Percentiles rank a stretch among this genome's conserved stretches.
These are phyloP conservation scores for Lolium multiflorum DNA, from an alignment of 176 grass and related monocot species.

Conservation along the genomic window DNA sequence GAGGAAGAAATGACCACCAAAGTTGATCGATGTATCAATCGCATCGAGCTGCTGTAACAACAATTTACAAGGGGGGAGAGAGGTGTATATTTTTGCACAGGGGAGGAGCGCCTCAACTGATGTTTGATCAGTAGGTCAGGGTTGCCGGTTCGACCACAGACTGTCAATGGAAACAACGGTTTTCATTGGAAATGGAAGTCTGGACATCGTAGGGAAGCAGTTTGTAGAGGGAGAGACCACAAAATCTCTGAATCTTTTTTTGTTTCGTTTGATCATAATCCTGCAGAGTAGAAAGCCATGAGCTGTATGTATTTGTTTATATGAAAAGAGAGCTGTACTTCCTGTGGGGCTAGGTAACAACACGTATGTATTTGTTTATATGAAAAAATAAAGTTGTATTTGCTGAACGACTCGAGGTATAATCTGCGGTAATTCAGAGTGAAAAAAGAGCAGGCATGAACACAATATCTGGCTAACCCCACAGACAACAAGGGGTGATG, in stretches of 20 bases:
- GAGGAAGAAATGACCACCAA: conserved; percentile 34
- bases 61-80: not conserved
- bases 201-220: not conserved
- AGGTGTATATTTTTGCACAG: conserved; percentile 27
- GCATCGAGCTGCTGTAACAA: not conserved
- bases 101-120: not conserved
- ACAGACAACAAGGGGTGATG: conserved; percentile 27
- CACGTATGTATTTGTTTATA: too few relatives aligned
- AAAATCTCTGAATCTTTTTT: not conserved
- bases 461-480: not conserved
- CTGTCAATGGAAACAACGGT: not conserved
- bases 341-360: not conserved
- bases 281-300: not conserved
- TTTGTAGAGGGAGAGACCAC: not conserved
- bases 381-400: not conserved
- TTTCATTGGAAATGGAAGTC: not conserved
- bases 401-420: not conserved
- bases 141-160: not conserved
- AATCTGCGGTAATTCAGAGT: not conserved
- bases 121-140: not conserved
- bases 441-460: not conserved
- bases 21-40: not conserved
- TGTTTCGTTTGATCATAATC: not conserved
- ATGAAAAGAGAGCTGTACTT: not conserved
- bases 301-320: not conserved